These are phyloP conservation scores for Fraxinus baroniana DNA, from an alignment of 305 asterid species.

Conservation along the genomic window DNA sequence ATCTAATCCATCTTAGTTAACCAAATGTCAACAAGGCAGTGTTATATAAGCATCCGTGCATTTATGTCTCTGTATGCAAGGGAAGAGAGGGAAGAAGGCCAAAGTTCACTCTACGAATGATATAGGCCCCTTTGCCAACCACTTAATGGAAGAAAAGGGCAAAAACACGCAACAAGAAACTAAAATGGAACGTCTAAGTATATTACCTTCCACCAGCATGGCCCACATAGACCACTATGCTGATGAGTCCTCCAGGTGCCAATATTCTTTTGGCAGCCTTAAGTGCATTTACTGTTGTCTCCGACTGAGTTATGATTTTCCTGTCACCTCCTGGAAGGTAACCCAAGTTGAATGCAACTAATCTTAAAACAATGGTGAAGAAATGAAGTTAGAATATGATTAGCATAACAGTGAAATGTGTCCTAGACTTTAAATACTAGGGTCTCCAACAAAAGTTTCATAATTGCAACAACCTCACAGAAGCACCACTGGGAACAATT, in stretches of 20 bases:
- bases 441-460: not conserved
- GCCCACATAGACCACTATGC: slow-evolving; percentile 70
- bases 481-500: slow-evolving; percentile 53
- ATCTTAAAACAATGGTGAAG: slow-evolving; percentile 37
- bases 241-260: slow-evolving; percentile 79
- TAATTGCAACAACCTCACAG: slow-evolving; percentile 51
- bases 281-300: slow-evolving; percentile 68
- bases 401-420: not conserved
- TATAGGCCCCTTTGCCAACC: not conserved
- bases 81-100: not conserved
- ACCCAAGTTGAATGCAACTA: slow-evolving; percentile 95
- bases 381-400: slow-evolving; percentile 1
- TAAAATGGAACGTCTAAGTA: not conserved
- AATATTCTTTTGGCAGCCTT: slow-evolving; percentile 67
- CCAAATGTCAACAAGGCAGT: not conserved
- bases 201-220: slow-evolving; percentile 84
- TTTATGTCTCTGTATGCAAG: not conserved
- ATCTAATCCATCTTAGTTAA: not conserved
- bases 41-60: not conserved
- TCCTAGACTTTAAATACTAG: not conserved
- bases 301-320: slow-evolving; percentile 56
- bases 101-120: not conserved
- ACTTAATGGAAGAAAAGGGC: not conserved
- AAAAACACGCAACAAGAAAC: not conserved
- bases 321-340: slow-evolving; percentile 93